Evolutionary conservation across 2,329 filamentous ascomycete genomes (phyloP), one percentile per base, ranked within the genome.

Genomic region (Apiospora arundinis): DNA sequence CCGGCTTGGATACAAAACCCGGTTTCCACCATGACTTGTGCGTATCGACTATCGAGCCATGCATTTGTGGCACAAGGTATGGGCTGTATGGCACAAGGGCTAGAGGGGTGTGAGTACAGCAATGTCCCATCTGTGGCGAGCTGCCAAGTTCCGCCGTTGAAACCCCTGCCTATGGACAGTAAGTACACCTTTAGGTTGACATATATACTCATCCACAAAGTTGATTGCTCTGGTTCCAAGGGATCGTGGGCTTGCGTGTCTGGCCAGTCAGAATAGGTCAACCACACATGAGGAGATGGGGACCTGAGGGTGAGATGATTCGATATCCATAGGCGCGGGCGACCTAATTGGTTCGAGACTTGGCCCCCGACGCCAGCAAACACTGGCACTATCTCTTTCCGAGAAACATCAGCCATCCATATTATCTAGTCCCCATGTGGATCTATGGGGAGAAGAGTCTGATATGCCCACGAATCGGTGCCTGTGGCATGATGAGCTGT

Each of bases 161-260:
- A 63, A n/a, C 56, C 18, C 32, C 56, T 63, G 32, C n/a, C 56
- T 32, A 21, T 40, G 32, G 56, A n/a, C 16, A 63, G n/a, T 4
- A 63, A 63, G n/a, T 4, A 63, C 32, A 23, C 28, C 18, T 40
- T 63, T 23, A 40, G 56, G 56, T 63, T 21, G 56, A 40, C 56
- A 40, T 18, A 40, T 28, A 40, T 63, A 12, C 32, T 16, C 56
- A 40, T 40, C 56, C 56, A 63, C 32, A 63, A 40, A 63, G 28
- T 11, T 9, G 16, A 8, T 4, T n/a, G 37, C 18, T 63, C 18
- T 63, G 56, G 56, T 40, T 63, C 32, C 56, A 63, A n/a, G 56
- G 49, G 56, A 63, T 63, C 32, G 21, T 32, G 40, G 32, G 56
- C 32, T 63, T 63, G 56, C 32, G 56, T 63, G 56, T 63, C 21